These are phyloP conservation scores for Russula ochroleuca DNA, from an alignment of 768 basidiomycete genomes.

Conservation along the genomic window DNA sequence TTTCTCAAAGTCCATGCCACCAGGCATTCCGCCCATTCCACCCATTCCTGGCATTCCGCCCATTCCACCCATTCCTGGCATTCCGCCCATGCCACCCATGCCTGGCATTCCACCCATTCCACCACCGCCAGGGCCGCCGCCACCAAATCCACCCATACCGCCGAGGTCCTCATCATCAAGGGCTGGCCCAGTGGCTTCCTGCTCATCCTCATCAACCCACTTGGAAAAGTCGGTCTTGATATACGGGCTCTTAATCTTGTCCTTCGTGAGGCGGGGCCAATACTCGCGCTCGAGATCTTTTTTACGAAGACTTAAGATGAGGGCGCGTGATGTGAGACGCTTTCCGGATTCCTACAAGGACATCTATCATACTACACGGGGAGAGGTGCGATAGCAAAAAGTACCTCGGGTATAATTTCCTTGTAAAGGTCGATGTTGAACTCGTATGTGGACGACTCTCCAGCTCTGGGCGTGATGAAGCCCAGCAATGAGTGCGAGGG, in stretches of 20 bases:
- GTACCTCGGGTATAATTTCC: constrained; percentile 73
- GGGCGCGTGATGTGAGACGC: constrained; percentile 59
- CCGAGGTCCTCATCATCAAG: constrained; percentile 45
- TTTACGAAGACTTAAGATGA: constrained; percentile 72
- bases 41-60: neutral
- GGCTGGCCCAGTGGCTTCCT: constrained; percentile 54
- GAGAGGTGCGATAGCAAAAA: constrained; percentile 22
- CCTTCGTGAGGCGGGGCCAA: constrained; percentile 92
- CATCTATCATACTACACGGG: neutral
- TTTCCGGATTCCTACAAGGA: constrained; percentile 50
- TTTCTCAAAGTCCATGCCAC: constrained; percentile 60
- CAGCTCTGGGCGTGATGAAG: neutral
- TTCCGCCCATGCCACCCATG: constrained; percentile 46
- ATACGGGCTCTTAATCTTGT: constrained; percentile 72
- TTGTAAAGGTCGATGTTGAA: constrained; percentile 74
- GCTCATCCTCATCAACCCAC: constrained; percentile 98
- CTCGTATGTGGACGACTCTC: constrained; percentile 40
- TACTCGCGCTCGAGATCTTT: constrained; percentile 70
- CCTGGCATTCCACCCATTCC: constrained; percentile 37
- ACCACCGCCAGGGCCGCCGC: constrained; percentile 38
- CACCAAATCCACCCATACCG: constrained; percentile 35
- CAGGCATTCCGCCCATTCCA: neutral
- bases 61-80: constrained; percentile 44
- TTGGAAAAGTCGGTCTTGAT: constrained; percentile 94
- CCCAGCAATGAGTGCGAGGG: neutral